These are phyloP conservation scores for Pythium volutum DNA, from an alignment of 352 stramenopile species.

Conservation along the genomic window DNA sequence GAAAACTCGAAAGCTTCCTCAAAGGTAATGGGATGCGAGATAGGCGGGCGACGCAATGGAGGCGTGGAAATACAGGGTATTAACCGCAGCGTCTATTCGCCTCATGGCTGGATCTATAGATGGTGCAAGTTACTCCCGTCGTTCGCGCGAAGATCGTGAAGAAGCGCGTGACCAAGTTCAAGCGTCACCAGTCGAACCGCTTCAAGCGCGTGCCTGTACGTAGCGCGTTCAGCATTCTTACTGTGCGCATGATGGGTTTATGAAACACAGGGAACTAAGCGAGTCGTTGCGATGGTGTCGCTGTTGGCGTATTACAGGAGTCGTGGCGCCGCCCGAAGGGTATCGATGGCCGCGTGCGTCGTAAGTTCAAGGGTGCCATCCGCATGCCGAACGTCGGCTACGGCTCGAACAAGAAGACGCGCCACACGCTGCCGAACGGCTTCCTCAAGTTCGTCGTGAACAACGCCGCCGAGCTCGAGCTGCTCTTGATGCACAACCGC, in stretches of 20 bases:
- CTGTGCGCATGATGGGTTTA: no score
- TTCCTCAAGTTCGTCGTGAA: conserved; percentile 99
- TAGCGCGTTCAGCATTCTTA: conserved; percentile 20
- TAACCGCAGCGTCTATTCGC: background rate
- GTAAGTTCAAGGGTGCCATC: conserved; percentile 98
- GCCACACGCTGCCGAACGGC: conserved; percentile 97
- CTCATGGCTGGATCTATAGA: conserved; percentile 35
- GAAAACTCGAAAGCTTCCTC: conserved; percentile 88
- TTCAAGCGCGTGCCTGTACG: conserved; percentile 96
- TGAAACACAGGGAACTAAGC: conserved; percentile 1
- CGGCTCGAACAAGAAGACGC: conserved; percentile 98
- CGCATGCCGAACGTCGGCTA: conserved; percentile 99
- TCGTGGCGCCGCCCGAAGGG: conserved; percentile 98
- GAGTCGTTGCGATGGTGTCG: conserved; percentile 2
- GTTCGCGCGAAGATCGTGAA: conserved; percentile 95
- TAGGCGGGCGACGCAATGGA: background rate
- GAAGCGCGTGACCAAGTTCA: conserved; percentile 99
- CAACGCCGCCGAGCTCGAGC: conserved; percentile 98
- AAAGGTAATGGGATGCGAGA: conserved; percentile 51
- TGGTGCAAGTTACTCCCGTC: conserved; percentile 90
- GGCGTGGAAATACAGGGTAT: background rate
- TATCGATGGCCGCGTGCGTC: conserved; percentile 99
- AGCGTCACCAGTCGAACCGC: conserved; percentile 97
- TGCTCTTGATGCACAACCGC: conserved; percentile 92
- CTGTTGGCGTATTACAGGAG: conserved; percentile 39